These are phyloP conservation scores for Kluyveromyces sp. DNA, from an alignment of 1,139 yeast species.

Conservation along the genomic window DNA sequence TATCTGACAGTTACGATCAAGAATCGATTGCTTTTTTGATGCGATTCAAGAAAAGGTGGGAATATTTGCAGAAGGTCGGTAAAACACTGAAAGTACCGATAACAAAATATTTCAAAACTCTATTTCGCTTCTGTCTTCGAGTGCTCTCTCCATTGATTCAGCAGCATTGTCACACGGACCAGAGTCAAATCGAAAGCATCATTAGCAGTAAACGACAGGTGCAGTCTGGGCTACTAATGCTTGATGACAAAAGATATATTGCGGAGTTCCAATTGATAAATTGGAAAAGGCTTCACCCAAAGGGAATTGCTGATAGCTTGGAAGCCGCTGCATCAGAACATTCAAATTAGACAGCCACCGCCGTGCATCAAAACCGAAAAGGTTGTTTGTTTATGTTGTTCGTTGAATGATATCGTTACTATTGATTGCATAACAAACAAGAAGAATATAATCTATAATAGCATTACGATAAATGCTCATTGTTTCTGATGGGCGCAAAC, in stretches of 20 bases:
- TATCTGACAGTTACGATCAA: background rate
- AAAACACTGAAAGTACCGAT: background rate
- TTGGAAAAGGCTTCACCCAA: constrained; percentile 7
- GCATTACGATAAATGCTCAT: constrained; percentile 7
- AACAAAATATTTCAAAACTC: background rate
- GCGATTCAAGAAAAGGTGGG: background rate
- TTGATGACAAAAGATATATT: constrained; percentile 16
- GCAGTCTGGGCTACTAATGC: constrained; percentile 16
- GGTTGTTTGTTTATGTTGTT: too few relatives aligned
- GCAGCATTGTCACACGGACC: background rate
- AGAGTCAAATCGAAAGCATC: background rate
- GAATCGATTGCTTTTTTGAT: background rate
- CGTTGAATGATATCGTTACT: background rate
- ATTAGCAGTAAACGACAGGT: constrained; percentile 11
- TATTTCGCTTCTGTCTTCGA: constrained; percentile 3
- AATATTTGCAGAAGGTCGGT: background rate
- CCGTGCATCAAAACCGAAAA: too few relatives aligned
- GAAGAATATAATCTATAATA: background rate
- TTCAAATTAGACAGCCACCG: background rate
- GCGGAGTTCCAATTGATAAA: constrained; percentile 11
- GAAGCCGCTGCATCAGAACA: background rate
- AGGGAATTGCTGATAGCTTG: background rate
- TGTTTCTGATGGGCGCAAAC: constrained; percentile 30
- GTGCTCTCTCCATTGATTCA: constrained; percentile 3
- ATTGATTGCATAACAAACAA: background rate